These are phyloP conservation scores for Nicotiana obtusifolia DNA, from an alignment of 257 asterid species.

Conservation along the genomic window DNA sequence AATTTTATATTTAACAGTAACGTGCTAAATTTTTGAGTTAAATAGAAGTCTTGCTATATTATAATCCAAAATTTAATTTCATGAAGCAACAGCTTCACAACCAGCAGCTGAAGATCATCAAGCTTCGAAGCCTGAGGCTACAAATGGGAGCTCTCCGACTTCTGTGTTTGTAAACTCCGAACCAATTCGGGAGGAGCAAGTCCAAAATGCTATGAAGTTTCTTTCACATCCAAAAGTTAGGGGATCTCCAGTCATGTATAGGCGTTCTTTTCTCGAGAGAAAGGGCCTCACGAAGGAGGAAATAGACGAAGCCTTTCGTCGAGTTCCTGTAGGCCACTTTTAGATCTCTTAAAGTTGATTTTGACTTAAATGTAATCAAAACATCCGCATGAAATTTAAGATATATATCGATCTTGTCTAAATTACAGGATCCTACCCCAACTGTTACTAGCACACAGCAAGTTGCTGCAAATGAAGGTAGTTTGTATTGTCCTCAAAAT, in stretches of 20 bases:
- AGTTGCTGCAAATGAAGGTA: conserved; percentile 57
- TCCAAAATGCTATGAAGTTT: conserved; percentile 89
- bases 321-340: conserved; percentile 70
- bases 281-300: conserved; percentile 99
- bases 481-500: not conserved
- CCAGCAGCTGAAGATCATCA: conserved; percentile 27
- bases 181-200: conserved; percentile 94
- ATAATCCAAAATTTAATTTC: conserved; percentile 12
- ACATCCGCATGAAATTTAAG: not conserved
- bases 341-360: not conserved
- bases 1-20: not conserved
- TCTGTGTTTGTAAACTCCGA: conserved; percentile 90
- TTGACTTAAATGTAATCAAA: not conserved
- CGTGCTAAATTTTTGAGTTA: not conserved
- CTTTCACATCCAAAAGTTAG: conserved; percentile 95
- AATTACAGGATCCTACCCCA: conserved; percentile 69
- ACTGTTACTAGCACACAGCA: conserved; percentile 47
- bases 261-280: conserved; percentile 97
- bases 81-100: conserved; percentile 38
- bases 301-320: conserved; percentile 96
- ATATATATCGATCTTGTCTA: not conserved
- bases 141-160: conserved; percentile 53
- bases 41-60: not conserved
- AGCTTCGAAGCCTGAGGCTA: conserved; percentile 39
- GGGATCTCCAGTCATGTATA: conserved; percentile 89